Base-by-base conservation (phyloP, 179 eudicot species). In the Patellifolia procumbens region DNA sequence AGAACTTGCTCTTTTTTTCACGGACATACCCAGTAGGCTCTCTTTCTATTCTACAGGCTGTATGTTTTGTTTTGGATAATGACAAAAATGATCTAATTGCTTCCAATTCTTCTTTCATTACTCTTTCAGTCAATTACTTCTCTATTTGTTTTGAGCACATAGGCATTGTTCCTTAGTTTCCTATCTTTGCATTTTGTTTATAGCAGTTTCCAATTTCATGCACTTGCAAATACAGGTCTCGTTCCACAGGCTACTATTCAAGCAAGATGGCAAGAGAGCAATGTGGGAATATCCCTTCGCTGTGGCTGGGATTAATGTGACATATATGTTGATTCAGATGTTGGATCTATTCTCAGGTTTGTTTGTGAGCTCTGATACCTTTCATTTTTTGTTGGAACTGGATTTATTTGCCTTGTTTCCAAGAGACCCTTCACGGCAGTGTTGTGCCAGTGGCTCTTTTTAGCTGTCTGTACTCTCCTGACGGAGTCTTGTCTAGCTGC, bases 211-310 rank as follows among this genome's bases (percentile, higher is more conserved):
- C 2, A 20, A 12, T 10, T 34, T 34, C n/a, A 64, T 35, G 15
- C 4, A 67, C 34, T 19, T 51, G 45, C 20, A 82, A 86, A 78
- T 92, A 83, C 79, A 91, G 97, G 85, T 66, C 79, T 81, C 89
- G 75, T 93, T 90, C 78, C 92, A 81, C 74, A 90, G 92, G 86
- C 85, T 95, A 79, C 80, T 95, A 80, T 81, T 85, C 80, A 95
- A 93, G 86, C 81, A 89, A 86, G 89, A 82, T 35, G 97, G 97
- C 56, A 70, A 80, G 37, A 85, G 97, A 70, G 93, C 98, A 17
- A 62, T 55, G 6, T 95, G 98, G 98, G 98, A 95, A 79, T 92
- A 92, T 74, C 96, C 97, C 34, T 92, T 91, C 71, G 97, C 96
- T 80, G 91, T 87, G 60, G 97, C 97, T 53, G 96, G 97, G 69